Percentiles rank a stretch among this genome's conserved stretches.
These are phyloP conservation scores for Rhizophagus clarus DNA, from an alignment of 192 early-diverging fungal species.

Conservation along the genomic window DNA sequence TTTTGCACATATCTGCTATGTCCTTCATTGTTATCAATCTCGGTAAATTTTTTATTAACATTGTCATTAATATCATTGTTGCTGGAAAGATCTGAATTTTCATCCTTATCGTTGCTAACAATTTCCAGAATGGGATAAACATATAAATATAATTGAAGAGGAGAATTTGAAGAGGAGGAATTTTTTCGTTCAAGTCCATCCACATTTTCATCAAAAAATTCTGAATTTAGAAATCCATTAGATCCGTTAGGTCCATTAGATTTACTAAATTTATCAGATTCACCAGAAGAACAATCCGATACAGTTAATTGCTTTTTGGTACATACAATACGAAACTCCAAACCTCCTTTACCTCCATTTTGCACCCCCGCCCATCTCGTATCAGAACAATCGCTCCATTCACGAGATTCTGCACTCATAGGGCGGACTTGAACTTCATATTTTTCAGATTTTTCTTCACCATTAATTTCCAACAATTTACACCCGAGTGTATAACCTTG, in stretches of 20 bases:
- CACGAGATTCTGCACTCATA: conserved; percentile 22
- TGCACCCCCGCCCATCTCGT: conserved; percentile 28
- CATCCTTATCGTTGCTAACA: neutral
- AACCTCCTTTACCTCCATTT: conserved; percentile 25
- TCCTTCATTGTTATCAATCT: neutral
- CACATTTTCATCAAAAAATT: neutral
- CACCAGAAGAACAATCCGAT: neutral
- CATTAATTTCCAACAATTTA: conserved; percentile 16
- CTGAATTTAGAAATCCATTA: neutral
- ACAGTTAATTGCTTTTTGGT: neutral
- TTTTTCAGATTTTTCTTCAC: neutral
- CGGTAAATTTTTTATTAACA: neutral
- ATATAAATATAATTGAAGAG: neutral
- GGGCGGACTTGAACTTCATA: conserved; percentile 26
- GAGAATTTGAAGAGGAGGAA: neutral
- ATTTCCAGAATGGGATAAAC: conserved; percentile 18
- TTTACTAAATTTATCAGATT: neutral
- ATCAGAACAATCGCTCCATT: conserved; percentile 24
- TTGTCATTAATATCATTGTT: neutral
- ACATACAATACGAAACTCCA: conserved; percentile 18
- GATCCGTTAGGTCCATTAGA: neutral
- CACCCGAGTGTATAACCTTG: conserved; percentile 24
- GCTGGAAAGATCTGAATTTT: too few species aligned
- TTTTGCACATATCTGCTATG: neutral
- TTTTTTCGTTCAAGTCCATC: neutral